Conservation (phyloP, 768 basidiomycete species). For the Arthromyces matolae region DNA sequence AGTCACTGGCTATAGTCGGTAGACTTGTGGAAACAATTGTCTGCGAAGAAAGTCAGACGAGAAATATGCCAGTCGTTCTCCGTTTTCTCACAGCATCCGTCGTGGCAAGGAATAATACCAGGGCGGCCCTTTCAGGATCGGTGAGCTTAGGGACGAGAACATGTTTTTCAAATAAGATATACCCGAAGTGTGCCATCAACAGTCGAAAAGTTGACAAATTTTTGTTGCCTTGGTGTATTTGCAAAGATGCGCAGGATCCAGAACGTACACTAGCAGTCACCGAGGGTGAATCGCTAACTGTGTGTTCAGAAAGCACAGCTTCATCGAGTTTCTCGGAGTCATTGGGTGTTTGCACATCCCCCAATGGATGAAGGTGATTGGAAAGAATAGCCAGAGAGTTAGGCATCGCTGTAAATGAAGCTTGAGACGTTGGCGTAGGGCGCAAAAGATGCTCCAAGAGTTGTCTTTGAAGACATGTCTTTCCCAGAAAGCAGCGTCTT, state of each 20-base stretch:
- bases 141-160: slow-evolving; percentile 8
- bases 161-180: slow-evolving; percentile 6
- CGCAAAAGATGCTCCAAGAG: too few relatives aligned
- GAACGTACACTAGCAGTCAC: slow-evolving; percentile 28
- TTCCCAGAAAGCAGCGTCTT: slow-evolving; percentile 18
- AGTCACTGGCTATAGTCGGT: slow-evolving; percentile 73
- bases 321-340: slow-evolving; percentile 3
- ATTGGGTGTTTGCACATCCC: background rate
- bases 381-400: background rate
- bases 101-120: slow-evolving; percentile 81
- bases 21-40: slow-evolving; percentile 79
- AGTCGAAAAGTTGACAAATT: slow-evolving; percentile 54
- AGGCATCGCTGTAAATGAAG: slow-evolving; percentile 5
- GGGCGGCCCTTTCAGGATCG: slow-evolving; percentile 52
- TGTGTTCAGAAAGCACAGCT: background rate
- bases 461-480: slow-evolving; percentile 7
- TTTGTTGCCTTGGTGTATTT: slow-evolving; percentile 17
- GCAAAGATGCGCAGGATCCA: slow-evolving; percentile 28
- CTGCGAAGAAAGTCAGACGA: slow-evolving; percentile 22
- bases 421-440: too few relatives aligned
- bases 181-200: slow-evolving; percentile 70
- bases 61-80: slow-evolving; percentile 6
- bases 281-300: slow-evolving; percentile 5
- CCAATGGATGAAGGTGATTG: background rate
- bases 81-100: slow-evolving; percentile 82